These are phyloP conservation scores for Craspedostauros australis DNA, from an alignment of 108 stramenopile species.

Conservation along the genomic window DNA sequence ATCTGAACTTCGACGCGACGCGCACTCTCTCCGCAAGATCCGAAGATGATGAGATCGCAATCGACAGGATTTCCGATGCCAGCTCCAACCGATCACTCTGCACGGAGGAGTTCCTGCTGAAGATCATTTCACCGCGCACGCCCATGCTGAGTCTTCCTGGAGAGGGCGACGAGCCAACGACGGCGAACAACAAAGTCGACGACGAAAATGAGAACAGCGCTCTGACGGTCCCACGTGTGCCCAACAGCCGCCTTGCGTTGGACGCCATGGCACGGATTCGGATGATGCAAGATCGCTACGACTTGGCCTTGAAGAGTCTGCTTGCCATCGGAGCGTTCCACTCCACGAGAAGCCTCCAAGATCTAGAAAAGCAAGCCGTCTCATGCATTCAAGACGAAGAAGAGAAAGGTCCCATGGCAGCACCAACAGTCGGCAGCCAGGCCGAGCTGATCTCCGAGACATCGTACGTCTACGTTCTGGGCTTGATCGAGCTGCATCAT, in stretches of 20 bases:
- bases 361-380: constrained; percentile 35
- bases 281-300: constrained; percentile 61
- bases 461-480: constrained; percentile 44
- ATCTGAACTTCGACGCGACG: constrained; percentile 26
- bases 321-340: constrained; percentile 56
- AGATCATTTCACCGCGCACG: constrained; percentile 4
- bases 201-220: not conserved
- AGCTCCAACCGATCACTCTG: no score
- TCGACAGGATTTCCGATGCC: no score
- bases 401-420: no score
- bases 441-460: constrained; percentile 1
- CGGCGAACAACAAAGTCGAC: not conserved
- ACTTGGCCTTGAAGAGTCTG: constrained; percentile 51
- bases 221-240: not conserved
- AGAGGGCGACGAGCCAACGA: no score
- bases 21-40: constrained; percentile 9
- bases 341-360: constrained; percentile 28
- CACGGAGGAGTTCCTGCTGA: no score
- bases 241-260: constrained; percentile 21
- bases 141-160: no score
- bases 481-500: constrained; percentile 57
- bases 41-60: no score
- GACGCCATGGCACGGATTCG: constrained; percentile 63
- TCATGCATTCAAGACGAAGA: no score
- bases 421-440: not conserved